Evolutionary conservation across 139 green algal genomes (phyloP).

Genomic region (Chlorella sp.): DNA sequence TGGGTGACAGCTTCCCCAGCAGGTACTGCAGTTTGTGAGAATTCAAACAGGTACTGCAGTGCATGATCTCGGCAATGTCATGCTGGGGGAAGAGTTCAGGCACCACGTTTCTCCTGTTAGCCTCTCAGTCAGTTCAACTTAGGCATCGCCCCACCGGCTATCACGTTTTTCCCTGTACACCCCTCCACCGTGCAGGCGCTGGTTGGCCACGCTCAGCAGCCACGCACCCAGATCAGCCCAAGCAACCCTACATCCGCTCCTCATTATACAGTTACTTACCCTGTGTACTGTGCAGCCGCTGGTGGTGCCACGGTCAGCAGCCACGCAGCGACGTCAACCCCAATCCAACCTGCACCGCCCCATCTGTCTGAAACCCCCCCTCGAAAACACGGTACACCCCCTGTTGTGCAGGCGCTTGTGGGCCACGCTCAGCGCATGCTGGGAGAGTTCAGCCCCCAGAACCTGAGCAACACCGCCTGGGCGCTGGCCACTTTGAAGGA

Average conservation of each 20-base stretch:
- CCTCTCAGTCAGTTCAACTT: too few relatives aligned
- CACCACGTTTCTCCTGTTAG: too few relatives aligned
- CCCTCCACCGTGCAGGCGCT: background rate
- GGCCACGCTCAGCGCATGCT: constrained; percentile 17
- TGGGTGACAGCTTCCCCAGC: too few relatives aligned
- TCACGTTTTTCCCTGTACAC: too few relatives aligned
- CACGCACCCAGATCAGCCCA: background rate
- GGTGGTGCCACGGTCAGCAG: background rate
- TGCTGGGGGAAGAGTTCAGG: background rate
- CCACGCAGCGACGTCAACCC: constrained; percentile 12
- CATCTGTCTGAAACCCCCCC: background rate
- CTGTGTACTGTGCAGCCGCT: constrained; percentile 5
- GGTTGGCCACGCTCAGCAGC: background rate
- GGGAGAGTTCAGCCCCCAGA: constrained; percentile 53
- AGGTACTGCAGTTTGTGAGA: too few relatives aligned
- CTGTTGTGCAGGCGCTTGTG: constrained; percentile 15
- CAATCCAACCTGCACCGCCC: too few relatives aligned
- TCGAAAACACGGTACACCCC: too few relatives aligned
- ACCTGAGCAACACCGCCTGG: constrained; percentile 62
- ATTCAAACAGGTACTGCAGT: too few relatives aligned
- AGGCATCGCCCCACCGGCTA: too few relatives aligned
- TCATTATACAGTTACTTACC: background rate
- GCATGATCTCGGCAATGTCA: background rate
- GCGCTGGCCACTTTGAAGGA: constrained; percentile 53
- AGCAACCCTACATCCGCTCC: background rate